phyloP scores from a whole-genome alignment of 306 rosid species.

The Cucurbita maxima region DNA sequence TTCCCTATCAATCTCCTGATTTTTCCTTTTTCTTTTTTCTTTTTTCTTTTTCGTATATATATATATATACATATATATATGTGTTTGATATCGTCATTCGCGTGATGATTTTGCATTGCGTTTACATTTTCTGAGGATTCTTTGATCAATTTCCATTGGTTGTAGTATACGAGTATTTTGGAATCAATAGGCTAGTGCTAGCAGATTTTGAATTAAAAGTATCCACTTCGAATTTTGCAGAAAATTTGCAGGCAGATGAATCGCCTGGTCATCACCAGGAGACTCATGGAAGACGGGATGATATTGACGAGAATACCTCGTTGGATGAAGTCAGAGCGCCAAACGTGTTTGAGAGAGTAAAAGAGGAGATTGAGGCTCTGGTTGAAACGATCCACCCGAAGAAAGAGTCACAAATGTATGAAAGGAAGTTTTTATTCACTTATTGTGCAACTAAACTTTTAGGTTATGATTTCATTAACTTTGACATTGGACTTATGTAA shows the following conservation, averaged over 20 bases:
- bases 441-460: background rate
- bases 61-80: too few species aligned
- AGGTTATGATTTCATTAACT: background rate
- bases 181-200: background rate
- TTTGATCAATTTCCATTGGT: background rate
- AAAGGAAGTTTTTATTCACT: background rate
- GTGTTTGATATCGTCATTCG: background rate
- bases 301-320: slow-evolving; percentile 5
- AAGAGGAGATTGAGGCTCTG: slow-evolving; percentile 14
- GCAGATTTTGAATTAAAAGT: background rate
- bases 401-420: background rate
- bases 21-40: background rate
- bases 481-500: background rate
- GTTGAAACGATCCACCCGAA: slow-evolving; percentile 4
- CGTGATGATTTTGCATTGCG: background rate
- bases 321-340: slow-evolving; percentile 10
- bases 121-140: background rate
- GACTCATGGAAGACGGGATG: slow-evolving; percentile 10
- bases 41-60: background rate
- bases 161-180: background rate
- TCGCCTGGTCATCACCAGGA: slow-evolving; percentile 26
- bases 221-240: background rate
- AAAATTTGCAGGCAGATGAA: slow-evolving; percentile 14
- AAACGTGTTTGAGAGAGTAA: slow-evolving; percentile 4
- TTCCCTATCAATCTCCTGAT: background rate